phyloP scores from a whole-genome alignment of 371 early-diverging fungal genomes.

The Capniomyces stellatus region DNA sequence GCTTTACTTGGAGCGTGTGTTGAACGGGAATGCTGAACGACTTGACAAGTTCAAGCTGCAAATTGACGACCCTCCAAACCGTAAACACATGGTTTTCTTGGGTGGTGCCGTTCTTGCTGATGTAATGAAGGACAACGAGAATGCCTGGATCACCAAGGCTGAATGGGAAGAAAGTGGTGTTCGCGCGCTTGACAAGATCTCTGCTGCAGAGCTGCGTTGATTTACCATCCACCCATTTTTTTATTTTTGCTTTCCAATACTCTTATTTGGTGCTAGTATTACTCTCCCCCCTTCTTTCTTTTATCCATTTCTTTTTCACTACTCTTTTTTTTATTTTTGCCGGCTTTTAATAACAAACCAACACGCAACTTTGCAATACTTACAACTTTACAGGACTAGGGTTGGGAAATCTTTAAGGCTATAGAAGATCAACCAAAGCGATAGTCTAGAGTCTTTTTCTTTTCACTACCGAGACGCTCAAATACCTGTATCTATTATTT shows the following conservation, averaged over 20 bases:
- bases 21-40: conserved; percentile 48
- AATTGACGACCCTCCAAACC: conserved; percentile 93
- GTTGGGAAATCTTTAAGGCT: conserved; percentile 68
- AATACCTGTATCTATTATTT: conserved; percentile 83
- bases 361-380: too few relatives aligned
- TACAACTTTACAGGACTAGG: too few relatives aligned
- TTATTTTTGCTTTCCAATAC: too few relatives aligned
- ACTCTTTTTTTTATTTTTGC: too few relatives aligned
- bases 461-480: conserved; percentile 83
- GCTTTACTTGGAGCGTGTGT: conserved; percentile 72
- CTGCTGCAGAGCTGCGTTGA: neutral
- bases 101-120: conserved; percentile 96
- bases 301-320: too few relatives aligned
- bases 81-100: conserved; percentile 94
- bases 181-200: conserved; percentile 39
- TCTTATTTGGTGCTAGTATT: too few relatives aligned
- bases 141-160: conserved; percentile 81
- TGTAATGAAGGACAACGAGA: conserved; percentile 80
- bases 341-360: too few relatives aligned
- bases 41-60: conserved; percentile 89
- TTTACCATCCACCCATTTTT: neutral
- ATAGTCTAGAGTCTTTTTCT: conserved; percentile 55
- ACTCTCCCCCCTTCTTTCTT: too few relatives aligned
- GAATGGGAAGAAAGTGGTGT: conserved; percentile 91
- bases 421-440: conserved; percentile 59